Evolutionary conservation across 345 rosid species (phyloP).

Genomic region (Rhodomyrtus tomentosa): DNA sequence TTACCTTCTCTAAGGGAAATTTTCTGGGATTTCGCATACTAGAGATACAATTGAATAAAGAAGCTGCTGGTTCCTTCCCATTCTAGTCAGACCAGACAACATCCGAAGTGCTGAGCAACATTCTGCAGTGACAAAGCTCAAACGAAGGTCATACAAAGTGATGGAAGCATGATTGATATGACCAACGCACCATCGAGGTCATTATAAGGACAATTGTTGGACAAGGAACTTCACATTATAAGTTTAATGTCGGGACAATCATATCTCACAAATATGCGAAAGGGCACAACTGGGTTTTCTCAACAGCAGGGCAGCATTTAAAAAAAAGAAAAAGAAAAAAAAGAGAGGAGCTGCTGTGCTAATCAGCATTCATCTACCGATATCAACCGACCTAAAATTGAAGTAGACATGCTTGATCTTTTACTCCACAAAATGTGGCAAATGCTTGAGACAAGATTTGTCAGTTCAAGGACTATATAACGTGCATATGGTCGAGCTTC

Average conservation of each 20-base stretch:
- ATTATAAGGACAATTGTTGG: background rate
- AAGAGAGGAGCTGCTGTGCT: background rate
- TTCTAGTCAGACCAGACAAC: background rate
- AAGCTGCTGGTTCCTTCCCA: background rate
- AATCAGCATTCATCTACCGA: background rate
- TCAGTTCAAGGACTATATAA: background rate
- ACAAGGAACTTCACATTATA: background rate
- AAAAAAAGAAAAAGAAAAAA: too few species aligned
- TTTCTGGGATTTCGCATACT: background rate
- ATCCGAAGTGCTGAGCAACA: background rate
- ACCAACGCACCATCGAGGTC: background rate
- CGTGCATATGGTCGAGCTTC: background rate
- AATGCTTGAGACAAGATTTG: background rate
- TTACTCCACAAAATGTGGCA: background rate
- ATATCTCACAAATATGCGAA: background rate
- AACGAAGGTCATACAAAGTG: background rate
- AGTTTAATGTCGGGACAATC: background rate
- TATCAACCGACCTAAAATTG: background rate
- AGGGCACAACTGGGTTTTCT: background rate
- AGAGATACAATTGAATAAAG: background rate
- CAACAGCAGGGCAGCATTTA: background rate
- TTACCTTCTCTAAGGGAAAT: background rate
- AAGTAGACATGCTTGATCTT: background rate
- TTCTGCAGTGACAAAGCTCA: background rate
- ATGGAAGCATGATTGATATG: background rate